Evolutionary conservation across 257 asterid species (phyloP).

Genomic region (Ocimum tenuiflorum): DNA sequence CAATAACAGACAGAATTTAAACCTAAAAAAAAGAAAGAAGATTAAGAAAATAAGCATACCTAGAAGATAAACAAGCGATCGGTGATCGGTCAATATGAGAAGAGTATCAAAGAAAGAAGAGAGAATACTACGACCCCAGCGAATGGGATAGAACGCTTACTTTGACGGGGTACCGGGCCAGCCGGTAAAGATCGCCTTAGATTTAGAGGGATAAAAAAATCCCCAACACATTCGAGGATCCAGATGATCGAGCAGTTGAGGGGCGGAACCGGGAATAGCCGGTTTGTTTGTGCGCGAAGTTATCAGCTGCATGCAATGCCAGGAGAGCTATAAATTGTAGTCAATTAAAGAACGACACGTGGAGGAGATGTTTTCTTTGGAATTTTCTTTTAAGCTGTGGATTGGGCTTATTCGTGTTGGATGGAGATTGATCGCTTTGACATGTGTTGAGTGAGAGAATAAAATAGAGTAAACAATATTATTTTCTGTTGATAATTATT

Average conservation of each 20-base stretch:
- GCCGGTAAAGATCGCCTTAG: constrained; percentile 25
- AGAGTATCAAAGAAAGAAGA: constrained; percentile 22
- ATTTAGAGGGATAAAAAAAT: constrained; percentile 7
- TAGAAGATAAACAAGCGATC: constrained; percentile 43
- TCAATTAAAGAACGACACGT: constrained; percentile 18
- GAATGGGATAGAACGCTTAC: constrained; percentile 22
- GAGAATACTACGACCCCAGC: constrained; percentile 11
- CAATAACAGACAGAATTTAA: neutral
- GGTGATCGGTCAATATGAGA: constrained; percentile 36
- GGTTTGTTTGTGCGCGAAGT: constrained; percentile 25
- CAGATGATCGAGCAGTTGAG: neutral
- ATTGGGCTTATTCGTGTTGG: neutral
- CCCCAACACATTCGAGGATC: constrained; percentile 9
- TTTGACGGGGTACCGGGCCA: constrained; percentile 26
- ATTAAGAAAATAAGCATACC: constrained; percentile 34
- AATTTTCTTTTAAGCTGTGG: neutral
- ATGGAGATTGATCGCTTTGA: neutral
- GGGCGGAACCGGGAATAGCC: constrained; percentile 31
- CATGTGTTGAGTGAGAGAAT: too few relatives aligned
- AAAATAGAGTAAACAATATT: too few relatives aligned
- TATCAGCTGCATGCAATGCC: constrained; percentile 27
- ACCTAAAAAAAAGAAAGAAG: neutral
- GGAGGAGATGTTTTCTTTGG: neutral
- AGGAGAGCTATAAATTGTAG: constrained; percentile 19
- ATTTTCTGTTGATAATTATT: too few relatives aligned